Evolutionary conservation across 139 green algal species (phyloP), one percentile per base, ranked within the genome.

Genomic region (Chlorella ohadii): DNA sequence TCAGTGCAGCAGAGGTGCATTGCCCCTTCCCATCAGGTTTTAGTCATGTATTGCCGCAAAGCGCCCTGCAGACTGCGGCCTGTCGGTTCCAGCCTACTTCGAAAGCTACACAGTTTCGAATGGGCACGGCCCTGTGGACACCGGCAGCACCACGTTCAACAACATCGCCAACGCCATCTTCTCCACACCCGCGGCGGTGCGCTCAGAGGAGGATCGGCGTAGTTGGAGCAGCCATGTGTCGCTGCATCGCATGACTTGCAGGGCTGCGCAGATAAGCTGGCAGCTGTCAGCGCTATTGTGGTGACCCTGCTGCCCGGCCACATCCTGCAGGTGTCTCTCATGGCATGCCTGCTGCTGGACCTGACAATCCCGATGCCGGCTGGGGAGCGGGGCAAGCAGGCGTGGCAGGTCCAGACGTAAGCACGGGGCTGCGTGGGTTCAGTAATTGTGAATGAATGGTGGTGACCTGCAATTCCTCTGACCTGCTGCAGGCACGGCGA

Each of bases 301-400:
- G 2, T 59, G 51, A 23, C 11, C 51, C 51, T 51, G 44, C 3
- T 59, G 51, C 51, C 11, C 51, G 51, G 12, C n/a, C n/a, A n/a
- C n/a, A n/a, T n/a, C n/a, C n/a, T 59, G 51, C 51, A 59, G 51
- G 51, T 59, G 22, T 59, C 86, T 0, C 88, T 95, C 9, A 80
- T 95, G 28, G 72, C 90, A 0, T 90, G 91, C 28, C 77, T 95
- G 74, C 66, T 95, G n/a, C 82, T 95, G 47, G 92, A 95, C 85
- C 92, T 93, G 82, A 91, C 87, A 15, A 87, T 95, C 25, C 83
- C 88, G 0, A 84, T 68, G 39, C 36, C 33, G 0, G 16, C 47
- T 0, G 61, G 66, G 39, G 76, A 88, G 73, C 57, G 82, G 23
- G 66, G 38, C 13, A 22, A 61, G 11, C 28, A 88, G 36, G 57